Base-by-base conservation (phyloP, 306 rosid species). In the Castanopsis chinensis region DNA sequence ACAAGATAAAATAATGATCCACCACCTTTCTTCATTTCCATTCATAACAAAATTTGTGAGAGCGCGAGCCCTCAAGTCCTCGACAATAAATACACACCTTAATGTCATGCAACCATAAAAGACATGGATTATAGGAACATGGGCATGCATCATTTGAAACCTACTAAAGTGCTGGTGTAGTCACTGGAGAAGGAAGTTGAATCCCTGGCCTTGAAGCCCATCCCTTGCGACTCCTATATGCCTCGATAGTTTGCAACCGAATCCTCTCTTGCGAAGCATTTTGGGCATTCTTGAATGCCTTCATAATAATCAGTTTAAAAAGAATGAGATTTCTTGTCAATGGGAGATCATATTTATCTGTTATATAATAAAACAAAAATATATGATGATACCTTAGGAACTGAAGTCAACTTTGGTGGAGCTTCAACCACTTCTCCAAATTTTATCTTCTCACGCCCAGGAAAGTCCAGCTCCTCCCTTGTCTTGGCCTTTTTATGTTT, bases 351-450 rank as follows among this genome's bases (percentile, higher is more conserved):
- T 54, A 20, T 55, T 33, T 57, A 73, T 60, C 35, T 25, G 71
- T 68, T 49, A 78, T 51, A 49, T 76, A 71, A 69, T 72, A 65
- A 35, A 33, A 72, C 54, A 78, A 61, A 69, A 65, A 23, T 37
- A 37, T 37, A 80, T 33, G 28, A 75, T 41, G 74, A 78, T 88
- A 92, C 99, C 97, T 85, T 95, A 4, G 96, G 92, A 82, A 71
- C 80, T 28, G 75, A 70, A 60, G 83, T 76, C 71, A 95, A 80
- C 88, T 95, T 95, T 17, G 93, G 96, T 58, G 99, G 99, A 68
- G 96, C 99, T 86, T 87, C 85, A 74, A 92, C 99, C 51, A 92
- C 89, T 75, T 95, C 99, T 71, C 99, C 99, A 82, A 92, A 95
- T 84, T 84, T 81, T 58, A 95, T 84, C 74, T 91, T 77, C 79